phyloP scores from a whole-genome alignment of 2,329 filamentous ascomycete species.

The Huntiella bhutanensis region DNA sequence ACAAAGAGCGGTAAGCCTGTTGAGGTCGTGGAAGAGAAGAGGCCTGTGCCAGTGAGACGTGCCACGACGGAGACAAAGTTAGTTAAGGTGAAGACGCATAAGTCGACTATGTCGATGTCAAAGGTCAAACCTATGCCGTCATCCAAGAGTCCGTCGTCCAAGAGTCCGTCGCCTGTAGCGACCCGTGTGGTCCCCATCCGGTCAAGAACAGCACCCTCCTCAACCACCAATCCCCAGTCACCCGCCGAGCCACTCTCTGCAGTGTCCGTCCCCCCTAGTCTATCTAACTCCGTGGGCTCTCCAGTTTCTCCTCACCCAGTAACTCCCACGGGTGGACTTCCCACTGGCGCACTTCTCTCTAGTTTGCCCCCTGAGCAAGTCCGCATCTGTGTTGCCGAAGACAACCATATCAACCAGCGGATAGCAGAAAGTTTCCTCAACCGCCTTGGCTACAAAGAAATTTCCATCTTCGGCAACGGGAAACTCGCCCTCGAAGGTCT shows the following conservation, averaged over 20 bases:
- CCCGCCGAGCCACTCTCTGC: constrained; percentile 1
- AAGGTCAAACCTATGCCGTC: not conserved
- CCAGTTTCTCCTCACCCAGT: not conserved
- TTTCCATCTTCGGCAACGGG: constrained; percentile 80
- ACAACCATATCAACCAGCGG: constrained; percentile 86
- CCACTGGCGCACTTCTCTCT: constrained; percentile 44
- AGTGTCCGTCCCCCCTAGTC: not conserved
- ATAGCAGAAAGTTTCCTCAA: constrained; percentile 84
- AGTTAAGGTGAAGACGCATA: not conserved
- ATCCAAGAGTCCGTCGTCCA: too few relatives aligned
- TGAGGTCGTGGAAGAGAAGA: too few relatives aligned
- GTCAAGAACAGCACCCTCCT: not conserved
- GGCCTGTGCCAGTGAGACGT: too few relatives aligned
- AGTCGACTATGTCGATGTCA: not conserved
- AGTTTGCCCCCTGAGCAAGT: constrained; percentile 58
- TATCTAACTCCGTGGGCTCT: not conserved
- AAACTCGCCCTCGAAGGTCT: constrained; percentile 73
- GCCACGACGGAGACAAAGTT: not conserved
- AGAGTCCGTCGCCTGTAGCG: too few relatives aligned
- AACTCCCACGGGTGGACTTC: not conserved
- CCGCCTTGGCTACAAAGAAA: constrained; percentile 61
- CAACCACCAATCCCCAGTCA: not conserved
- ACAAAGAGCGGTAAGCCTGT: not conserved
- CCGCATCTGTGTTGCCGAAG: constrained; percentile 81
- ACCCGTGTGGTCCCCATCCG: too few relatives aligned